Evolutionary conservation across 2,329 filamentous ascomycete species (phyloP).

Genomic region (Fusarium torreyae): DNA sequence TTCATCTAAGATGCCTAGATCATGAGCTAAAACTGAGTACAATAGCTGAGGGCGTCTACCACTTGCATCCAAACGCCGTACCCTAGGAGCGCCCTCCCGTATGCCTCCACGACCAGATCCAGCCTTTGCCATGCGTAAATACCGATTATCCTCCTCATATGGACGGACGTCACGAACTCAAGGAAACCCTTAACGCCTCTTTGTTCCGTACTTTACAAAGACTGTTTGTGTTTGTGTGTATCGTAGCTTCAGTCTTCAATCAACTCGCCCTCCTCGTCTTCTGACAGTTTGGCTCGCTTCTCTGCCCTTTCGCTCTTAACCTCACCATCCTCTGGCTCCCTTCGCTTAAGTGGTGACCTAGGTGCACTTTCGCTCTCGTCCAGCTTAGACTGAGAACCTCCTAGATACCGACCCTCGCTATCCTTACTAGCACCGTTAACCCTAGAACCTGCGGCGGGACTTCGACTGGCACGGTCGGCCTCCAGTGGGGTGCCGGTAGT

Average conservation of each 20-base stretch:
- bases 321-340: slow-evolving; percentile 56
- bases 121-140: slow-evolving; percentile 41
- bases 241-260: slow-evolving; percentile 53
- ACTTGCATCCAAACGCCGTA: slow-evolving; percentile 49
- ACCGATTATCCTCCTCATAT: slow-evolving; percentile 28
- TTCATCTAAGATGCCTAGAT: slow-evolving; percentile 26
- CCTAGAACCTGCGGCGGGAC: slow-evolving; percentile 62
- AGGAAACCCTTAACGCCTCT: slow-evolving; percentile 44
- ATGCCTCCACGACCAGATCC: slow-evolving; percentile 33
- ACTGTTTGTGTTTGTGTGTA: slow-evolving; percentile 4
- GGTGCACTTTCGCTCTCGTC: slow-evolving; percentile 52
- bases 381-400: slow-evolving; percentile 56
- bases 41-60: slow-evolving; percentile 38
- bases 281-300: slow-evolving; percentile 63
- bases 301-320: slow-evolving; percentile 56
- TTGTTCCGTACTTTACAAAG: slow-evolving; percentile 40
- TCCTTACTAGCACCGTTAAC: slow-evolving; percentile 59
- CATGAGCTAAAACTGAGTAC: slow-evolving; percentile 35
- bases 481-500: slow-evolving; percentile 65
- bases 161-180: slow-evolving; percentile 26
- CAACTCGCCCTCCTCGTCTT: slow-evolving; percentile 67
- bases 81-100: slow-evolving; percentile 38
- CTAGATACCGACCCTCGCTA: slow-evolving; percentile 51
- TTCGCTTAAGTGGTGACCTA: slow-evolving; percentile 61
- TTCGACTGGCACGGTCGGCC: slow-evolving; percentile 65